phyloP scores from a whole-genome alignment of 163 green algal genomes.

The Scenedesmus sp. region DNA sequence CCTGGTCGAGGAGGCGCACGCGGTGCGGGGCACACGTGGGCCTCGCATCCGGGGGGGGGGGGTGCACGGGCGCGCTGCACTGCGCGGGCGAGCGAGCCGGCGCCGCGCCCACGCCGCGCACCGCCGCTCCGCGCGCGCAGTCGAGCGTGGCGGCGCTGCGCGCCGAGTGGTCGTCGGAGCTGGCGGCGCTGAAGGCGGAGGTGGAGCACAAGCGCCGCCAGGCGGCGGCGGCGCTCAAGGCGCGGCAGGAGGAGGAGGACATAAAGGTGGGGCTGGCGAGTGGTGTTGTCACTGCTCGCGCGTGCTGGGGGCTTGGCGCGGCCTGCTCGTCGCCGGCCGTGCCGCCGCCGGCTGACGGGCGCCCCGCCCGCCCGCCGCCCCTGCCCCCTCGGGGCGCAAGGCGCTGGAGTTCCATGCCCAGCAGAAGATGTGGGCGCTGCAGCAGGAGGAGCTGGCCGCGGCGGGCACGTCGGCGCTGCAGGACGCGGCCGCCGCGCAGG shows the following conservation, averaged over 20 bases:
- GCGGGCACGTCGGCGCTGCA: constrained; percentile 49
- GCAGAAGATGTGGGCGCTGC: constrained; percentile 60
- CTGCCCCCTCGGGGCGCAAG: too few relatives aligned
- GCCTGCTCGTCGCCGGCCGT: too few relatives aligned
- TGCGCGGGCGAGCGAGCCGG: background rate
- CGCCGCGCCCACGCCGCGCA: background rate
- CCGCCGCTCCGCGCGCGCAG: background rate
- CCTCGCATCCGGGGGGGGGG: too few relatives aligned
- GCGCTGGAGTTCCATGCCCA: constrained; percentile 66
- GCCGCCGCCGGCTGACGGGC: too few relatives aligned
- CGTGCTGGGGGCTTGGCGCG: too few relatives aligned
- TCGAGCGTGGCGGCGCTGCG: constrained; percentile 49
- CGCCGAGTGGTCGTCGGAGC: constrained; percentile 55
- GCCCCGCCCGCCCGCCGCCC: too few relatives aligned
- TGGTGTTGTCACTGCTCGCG: background rate
- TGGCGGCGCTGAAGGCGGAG: constrained; percentile 57
- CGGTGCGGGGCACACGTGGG: constrained; percentile 28
- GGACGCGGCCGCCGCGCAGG: constrained; percentile 46
- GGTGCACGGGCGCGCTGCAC: too few relatives aligned
- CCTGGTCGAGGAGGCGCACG: constrained; percentile 52
- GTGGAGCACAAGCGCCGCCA: constrained; percentile 53
- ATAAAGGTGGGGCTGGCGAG: constrained; percentile 48
- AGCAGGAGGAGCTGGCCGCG: constrained; percentile 53
- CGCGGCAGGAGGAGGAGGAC: constrained; percentile 58
- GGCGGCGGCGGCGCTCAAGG: constrained; percentile 49